Base-by-base conservation (phyloP, 345 rosid genomes). In the Boechera retrofracta region DNA sequence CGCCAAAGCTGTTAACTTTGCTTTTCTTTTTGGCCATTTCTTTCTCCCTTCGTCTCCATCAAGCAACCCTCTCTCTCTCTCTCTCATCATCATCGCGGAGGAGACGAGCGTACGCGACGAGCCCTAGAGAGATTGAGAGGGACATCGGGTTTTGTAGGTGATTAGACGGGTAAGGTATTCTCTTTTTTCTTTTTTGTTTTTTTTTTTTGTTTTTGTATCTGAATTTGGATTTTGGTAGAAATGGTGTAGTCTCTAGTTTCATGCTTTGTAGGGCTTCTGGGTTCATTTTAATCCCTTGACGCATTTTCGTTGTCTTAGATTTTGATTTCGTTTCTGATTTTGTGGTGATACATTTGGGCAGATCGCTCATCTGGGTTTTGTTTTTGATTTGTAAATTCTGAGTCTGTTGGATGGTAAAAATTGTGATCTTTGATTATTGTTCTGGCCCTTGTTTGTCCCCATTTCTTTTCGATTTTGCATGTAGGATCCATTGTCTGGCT, bases 91-190 rank as follows among this genome's bases (percentile, higher is more conserved):
- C 72, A 61, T 49, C 73, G 60, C 55, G 9, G 65, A 53, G 64
- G 64, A 61, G 63, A 44, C 67, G 69, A 69, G 69, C 80, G 11
- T 53, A 24, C 74, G 69, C 69, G 58, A 64, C 59, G 72, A 72
- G 49, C 21, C 71, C 8, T 63, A 0, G 63, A 69, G 76, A 74
- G 77, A 38, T 78, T 72, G 74, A 73, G 78, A 72, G 74, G 64
- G 70, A 67, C 32, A 57, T n/a, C 55, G 63, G 58, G 49, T 65
- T 71, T 62, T 56, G 24, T 21, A 6, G 67, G 76, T 53, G 78
- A 45, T 38, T 52, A 8, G 11, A 44, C 68, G 16, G 81, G 81
- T 72, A 58, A 16, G 11, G 33, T 15, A n/a, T 33, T 35, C 59
- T 15, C 26, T 36, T 52, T 52, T 36, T 62, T 8, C 28, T 28